Evolutionary conservation across 371 early-diverging fungal genomes (phyloP).

Genomic region (Mucor mucedo): DNA sequence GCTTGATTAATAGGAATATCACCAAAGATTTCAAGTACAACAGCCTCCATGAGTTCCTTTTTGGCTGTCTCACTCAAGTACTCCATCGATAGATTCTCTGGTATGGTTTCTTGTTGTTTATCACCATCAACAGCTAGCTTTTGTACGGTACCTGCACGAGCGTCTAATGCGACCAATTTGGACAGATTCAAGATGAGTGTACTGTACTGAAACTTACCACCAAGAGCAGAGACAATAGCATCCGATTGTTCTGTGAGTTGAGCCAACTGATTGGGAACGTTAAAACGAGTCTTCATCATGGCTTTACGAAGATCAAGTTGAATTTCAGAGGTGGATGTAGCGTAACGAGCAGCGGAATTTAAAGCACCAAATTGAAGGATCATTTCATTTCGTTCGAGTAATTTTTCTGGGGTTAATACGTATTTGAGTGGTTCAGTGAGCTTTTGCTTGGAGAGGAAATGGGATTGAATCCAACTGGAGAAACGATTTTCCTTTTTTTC

Average conservation of each 20-base stretch:
- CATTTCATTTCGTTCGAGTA: constrained; percentile 25
- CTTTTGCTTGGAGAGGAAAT: constrained; percentile 13
- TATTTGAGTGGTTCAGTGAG: constrained; percentile 37
- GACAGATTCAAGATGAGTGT: constrained; percentile 40
- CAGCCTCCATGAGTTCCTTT: constrained; percentile 42
- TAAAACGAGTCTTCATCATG: constrained; percentile 37
- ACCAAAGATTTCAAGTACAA: constrained; percentile 47
- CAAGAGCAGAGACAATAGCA: constrained; percentile 33
- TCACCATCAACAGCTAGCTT: constrained; percentile 19
- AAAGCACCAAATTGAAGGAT: constrained; percentile 51
- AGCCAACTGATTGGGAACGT: constrained; percentile 37
- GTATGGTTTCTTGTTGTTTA: neutral
- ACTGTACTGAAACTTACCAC: constrained; percentile 40
- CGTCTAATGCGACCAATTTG: constrained; percentile 37
- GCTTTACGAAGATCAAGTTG: constrained; percentile 35
- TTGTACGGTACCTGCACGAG: constrained; percentile 32
- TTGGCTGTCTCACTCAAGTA: constrained; percentile 20
- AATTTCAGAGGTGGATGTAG: constrained; percentile 24
- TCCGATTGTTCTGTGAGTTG: constrained; percentile 29
- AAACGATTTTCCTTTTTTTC: neutral
- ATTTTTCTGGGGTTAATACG: constrained; percentile 24
- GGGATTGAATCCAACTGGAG: constrained; percentile 20
- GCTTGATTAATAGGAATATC: constrained; percentile 57
- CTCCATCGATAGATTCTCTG: constrained; percentile 19
- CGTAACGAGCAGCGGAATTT: constrained; percentile 44